These are phyloP conservation scores for Candolleomyces efflorescens DNA, from an alignment of 768 basidiomycete species.

Conservation along the genomic window DNA sequence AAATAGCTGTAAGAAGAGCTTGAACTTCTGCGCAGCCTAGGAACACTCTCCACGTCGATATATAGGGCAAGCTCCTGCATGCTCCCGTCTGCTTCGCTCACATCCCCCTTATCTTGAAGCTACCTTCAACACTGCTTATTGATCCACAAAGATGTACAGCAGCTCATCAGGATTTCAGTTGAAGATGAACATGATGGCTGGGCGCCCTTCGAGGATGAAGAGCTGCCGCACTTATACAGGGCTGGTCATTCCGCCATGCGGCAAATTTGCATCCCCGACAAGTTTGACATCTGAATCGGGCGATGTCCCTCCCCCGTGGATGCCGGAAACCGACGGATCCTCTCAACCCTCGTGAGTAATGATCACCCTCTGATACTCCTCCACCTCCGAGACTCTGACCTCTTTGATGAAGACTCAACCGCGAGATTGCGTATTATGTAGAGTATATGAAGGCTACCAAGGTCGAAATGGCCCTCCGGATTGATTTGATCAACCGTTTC, in stretches of 20 bases:
- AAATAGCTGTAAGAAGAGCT: too few relatives aligned
- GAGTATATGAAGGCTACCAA: conserved; percentile 18
- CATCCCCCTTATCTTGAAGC: too few relatives aligned
- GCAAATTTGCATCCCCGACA: conserved; percentile 12
- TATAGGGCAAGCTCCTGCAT: too few relatives aligned
- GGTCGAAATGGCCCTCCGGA: conserved; percentile 13
- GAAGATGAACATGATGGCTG: conserved; percentile 15
- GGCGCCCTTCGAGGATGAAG: conserved; percentile 17
- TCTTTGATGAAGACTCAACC: conserved; percentile 11
- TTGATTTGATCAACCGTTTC: conserved; percentile 19
- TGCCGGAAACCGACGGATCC: neutral
- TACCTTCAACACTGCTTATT: too few relatives aligned
- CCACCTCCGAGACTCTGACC: too few relatives aligned
- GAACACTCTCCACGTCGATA: too few relatives aligned
- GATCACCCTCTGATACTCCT: too few relatives aligned
- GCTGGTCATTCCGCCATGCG: conserved; percentile 16
- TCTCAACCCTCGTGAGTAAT: neutral
- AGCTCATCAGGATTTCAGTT: conserved; percentile 6
- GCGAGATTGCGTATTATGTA: conserved; percentile 17
- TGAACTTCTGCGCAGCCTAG: too few relatives aligned
- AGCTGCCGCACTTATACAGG: conserved; percentile 15
- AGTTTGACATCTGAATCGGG: neutral
- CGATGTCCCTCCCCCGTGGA: conserved; percentile 12
- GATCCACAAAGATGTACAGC: neutral
- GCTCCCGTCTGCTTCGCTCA: too few relatives aligned